Percentiles rank a stretch among this genome's conserved stretches.
These are phyloP conservation scores for Trichoderma citrinoviride DNA, from an alignment of 2,329 filamentous ascomycete species.

Conservation along the genomic window DNA sequence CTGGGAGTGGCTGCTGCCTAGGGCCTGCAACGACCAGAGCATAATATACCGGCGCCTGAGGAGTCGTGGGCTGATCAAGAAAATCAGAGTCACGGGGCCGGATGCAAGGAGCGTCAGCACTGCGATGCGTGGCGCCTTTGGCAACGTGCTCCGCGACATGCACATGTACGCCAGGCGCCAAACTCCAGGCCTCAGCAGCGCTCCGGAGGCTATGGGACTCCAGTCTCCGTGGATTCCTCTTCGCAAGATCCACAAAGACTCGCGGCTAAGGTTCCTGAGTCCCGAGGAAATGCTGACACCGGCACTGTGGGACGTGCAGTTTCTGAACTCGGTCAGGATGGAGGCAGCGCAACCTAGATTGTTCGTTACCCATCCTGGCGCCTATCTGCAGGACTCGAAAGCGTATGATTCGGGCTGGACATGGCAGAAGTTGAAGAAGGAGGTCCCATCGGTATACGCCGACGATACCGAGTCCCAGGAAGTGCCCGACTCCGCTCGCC, in stretches of 20 bases:
- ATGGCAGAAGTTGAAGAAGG: constrained; percentile 63
- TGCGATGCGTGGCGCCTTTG: constrained; percentile 62
- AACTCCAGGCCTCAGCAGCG: constrained; percentile 30
- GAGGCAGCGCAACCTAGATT: constrained; percentile 64
- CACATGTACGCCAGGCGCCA: constrained; percentile 34
- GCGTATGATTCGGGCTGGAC: constrained; percentile 60
- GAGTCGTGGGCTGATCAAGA: constrained; percentile 69
- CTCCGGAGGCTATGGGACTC: constrained; percentile 56
- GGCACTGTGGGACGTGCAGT: constrained; percentile 67
- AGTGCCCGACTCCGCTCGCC: constrained; percentile 59
- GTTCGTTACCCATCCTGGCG: constrained; percentile 72
- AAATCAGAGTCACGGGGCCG: constrained; percentile 57
- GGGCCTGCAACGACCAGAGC: constrained; percentile 63
- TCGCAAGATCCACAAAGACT: constrained; percentile 72
- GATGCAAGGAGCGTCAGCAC: constrained; percentile 67
- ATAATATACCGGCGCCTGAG: constrained; percentile 67
- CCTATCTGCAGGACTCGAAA: constrained; percentile 65
- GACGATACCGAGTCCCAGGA: constrained; percentile 45
- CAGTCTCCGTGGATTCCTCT: constrained; percentile 71
- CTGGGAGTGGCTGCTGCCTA: constrained; percentile 64
- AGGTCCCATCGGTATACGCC: constrained; percentile 56
- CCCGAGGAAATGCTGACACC: constrained; percentile 72
- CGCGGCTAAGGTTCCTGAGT: constrained; percentile 66
- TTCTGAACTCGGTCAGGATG: constrained; percentile 72
- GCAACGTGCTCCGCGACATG: constrained; percentile 50